These are phyloP conservation scores for Aspergillus neotritici DNA, from an alignment of 2,329 filamentous ascomycete species.

Conservation along the genomic window DNA sequence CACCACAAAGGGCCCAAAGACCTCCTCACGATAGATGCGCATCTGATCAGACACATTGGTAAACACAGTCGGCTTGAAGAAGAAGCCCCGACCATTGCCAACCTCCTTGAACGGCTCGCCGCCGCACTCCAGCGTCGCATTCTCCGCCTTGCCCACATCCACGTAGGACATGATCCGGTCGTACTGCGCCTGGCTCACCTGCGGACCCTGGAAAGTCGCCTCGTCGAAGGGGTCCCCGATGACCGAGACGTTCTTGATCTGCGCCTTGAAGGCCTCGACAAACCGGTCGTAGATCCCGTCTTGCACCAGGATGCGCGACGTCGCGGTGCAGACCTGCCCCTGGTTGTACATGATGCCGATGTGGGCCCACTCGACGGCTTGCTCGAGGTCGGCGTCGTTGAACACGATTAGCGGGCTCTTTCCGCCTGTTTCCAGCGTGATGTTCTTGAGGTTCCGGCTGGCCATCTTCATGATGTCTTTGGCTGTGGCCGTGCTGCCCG, in stretches of 20 bases:
- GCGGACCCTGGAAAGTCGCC: slow-evolving; percentile 22
- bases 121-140: too few relatives aligned
- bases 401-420: slow-evolving; percentile 45
- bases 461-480: slow-evolving; percentile 53
- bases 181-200: slow-evolving; percentile 23
- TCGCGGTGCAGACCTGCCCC: slow-evolving; percentile 64
- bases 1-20: slow-evolving; percentile 39
- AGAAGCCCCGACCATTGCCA: slow-evolving; percentile 28
- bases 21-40: slow-evolving; percentile 37
- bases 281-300: slow-evolving; percentile 72
- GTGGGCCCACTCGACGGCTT: slow-evolving; percentile 36
- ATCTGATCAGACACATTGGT: slow-evolving; percentile 29
- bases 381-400: slow-evolving; percentile 42
- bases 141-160: slow-evolving; percentile 20
- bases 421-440: slow-evolving; percentile 44
- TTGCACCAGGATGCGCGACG: slow-evolving; percentile 75
- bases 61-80: slow-evolving; percentile 27
- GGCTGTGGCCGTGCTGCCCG: slow-evolving; percentile 52
- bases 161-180: slow-evolving; percentile 23
- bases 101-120: not conserved
- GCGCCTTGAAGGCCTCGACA: too few relatives aligned
- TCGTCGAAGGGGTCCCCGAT: slow-evolving; percentile 34
- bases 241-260: not conserved
- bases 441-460: slow-evolving; percentile 49
- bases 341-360: slow-evolving; percentile 49